Conservation (phyloP, 139 green algal species). For the Coccomyxa sp. region DNA sequence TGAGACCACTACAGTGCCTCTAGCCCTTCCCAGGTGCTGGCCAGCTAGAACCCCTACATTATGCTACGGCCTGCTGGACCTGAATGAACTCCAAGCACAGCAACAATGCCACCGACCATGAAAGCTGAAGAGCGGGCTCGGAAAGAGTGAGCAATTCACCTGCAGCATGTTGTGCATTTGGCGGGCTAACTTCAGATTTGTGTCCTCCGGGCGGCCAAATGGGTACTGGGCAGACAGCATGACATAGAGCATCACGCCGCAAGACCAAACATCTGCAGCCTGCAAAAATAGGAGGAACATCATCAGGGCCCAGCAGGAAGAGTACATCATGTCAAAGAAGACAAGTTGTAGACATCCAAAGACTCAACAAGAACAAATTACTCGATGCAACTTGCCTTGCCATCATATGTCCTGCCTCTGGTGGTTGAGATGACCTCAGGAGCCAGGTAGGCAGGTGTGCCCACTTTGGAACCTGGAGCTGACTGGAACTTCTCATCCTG, state of each 20-base stretch:
- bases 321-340: not conserved
- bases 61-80: not conserved
- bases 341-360: not conserved
- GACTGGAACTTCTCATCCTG: conserved; percentile 66
- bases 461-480: conserved; percentile 69
- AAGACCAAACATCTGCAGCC: conserved; percentile 60
- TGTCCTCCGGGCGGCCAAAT: conserved; percentile 40
- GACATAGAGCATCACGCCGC: conserved; percentile 69
- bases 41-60: not conserved
- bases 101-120: too few species aligned
- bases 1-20: not conserved
- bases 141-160: not conserved
- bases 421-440: conserved; percentile 46
- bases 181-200: conserved; percentile 58
- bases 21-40: not conserved
- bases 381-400: conserved; percentile 14
- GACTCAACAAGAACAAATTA: not conserved
- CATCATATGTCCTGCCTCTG: conserved; percentile 40
- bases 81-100: not conserved
- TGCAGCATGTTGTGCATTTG: conserved; percentile 63
- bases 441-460: conserved; percentile 75
- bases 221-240: conserved; percentile 66
- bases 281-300: not conserved
- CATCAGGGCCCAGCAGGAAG: not conserved
- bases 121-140: too few species aligned